A percentile compares a stretch with the other conserved stretches of the same genome.
These are phyloP conservation scores for Naegleria fowleri DNA, from an alignment of 208 protist genomes.

Conservation along the genomic window DNA sequence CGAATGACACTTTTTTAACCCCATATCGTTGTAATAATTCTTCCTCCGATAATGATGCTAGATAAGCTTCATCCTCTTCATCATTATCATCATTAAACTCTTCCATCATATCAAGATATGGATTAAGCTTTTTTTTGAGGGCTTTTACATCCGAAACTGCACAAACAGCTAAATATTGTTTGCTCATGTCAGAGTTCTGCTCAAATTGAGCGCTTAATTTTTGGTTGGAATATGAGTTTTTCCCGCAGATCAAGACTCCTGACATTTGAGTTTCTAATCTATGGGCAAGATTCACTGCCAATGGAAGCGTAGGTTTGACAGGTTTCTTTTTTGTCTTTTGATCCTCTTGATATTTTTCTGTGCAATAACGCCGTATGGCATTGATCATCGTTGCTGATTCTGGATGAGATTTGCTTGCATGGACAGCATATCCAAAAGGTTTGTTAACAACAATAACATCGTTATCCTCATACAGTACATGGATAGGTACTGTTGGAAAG, in stretches of 20 bases:
- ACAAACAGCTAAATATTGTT: neutral
- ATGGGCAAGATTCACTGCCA: neutral
- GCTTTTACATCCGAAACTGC: neutral
- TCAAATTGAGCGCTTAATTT: neutral
- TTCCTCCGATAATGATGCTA: neutral
- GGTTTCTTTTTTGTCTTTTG: neutral
- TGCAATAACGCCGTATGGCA: neutral
- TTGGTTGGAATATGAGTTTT: neutral
- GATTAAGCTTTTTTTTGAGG: neutral
- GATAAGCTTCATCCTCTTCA: neutral
- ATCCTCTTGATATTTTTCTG: neutral
- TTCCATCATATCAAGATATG: neutral
- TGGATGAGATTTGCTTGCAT: neutral
- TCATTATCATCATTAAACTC: neutral
- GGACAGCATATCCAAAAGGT: slow-evolving; percentile 11
- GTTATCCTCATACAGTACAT: slow-evolving; percentile 25
- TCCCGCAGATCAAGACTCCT: neutral
- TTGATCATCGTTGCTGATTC: neutral
- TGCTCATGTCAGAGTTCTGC: neutral
- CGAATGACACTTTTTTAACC: neutral
- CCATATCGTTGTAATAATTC: neutral
- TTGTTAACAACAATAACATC: slow-evolving; percentile 23
- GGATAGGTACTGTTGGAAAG: neutral
- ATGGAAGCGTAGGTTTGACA: neutral
- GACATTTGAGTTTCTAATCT: neutral